Evolutionary conservation across 495 filamentous ascomycete species (phyloP), one percentile per base, ranked within the genome.

Genomic region (Pseudomonodictys pantanalensis): DNA sequence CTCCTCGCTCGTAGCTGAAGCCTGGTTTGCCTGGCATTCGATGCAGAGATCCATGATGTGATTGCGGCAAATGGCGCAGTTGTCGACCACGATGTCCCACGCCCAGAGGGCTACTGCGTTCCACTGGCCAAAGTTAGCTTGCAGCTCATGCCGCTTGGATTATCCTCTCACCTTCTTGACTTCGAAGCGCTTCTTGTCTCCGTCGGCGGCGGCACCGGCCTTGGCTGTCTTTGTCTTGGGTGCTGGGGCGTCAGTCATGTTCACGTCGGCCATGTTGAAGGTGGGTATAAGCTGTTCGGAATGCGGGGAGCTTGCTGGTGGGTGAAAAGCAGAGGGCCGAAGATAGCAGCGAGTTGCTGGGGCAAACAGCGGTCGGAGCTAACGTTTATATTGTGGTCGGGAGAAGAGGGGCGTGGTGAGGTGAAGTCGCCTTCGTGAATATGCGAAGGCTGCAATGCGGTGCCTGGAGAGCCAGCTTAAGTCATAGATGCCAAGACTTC

Each of bases 1-100:
- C 71, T 99, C 93, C 69, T 99, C 93, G 44, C 86, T 96, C 11
- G 93, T 95, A 45, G 93, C 92, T 25, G 91, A 96, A 30, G 92
- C 92, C 74, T 99, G 93, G 73, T 99, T 99, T n/a, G 93, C 93
- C 75, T 99, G 93, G 70, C 93, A 99, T 73, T 99, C 93, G 62
- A 99, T 99, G 72, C 91, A 99, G 25, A 99, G 79, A 72, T 99
- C 93, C 93, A 99, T 99, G 72, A 99, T 99, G 71, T 99, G 93
- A 69, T 99, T 99, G 66, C 93, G 84, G 77, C 93, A 99, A 69
- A 99, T 99, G 58, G 93, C 93, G 73, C 93, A 99, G 79, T 99
- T 99, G 77, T 99, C 93, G 50, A 99, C 93, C 11, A 99, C 92
- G 51, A 99, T 99, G 74, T 99, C 93, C 93, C 93, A 99, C 1